Evolutionary conservation across 331 rosid species (phyloP).

Genomic region (Pyracantha coccinea): DNA sequence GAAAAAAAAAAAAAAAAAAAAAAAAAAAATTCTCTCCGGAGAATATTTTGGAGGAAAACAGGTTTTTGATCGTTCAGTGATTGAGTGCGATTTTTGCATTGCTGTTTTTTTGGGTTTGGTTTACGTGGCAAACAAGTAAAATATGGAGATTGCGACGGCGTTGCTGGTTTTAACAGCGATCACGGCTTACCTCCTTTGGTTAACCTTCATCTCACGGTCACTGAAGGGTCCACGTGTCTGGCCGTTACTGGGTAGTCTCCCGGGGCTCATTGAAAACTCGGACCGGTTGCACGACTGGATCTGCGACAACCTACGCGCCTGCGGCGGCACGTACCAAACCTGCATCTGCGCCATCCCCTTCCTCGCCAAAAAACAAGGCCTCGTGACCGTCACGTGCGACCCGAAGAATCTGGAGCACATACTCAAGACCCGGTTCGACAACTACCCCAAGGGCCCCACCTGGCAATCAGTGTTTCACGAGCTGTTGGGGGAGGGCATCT

Average conservation of each 20-base stretch:
- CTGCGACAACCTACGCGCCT: slow-evolving; percentile 79
- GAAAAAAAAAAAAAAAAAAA: not conserved
- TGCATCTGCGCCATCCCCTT: slow-evolving; percentile 89
- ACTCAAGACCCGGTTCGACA: slow-evolving; percentile 75
- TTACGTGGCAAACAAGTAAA: not conserved
- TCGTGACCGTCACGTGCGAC: slow-evolving; percentile 97
- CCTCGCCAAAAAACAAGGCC: slow-evolving; percentile 75
- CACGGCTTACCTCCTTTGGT: slow-evolving; percentile 67
- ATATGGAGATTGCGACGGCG: slow-evolving; percentile 66
- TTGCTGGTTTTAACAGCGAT: slow-evolving; percentile 63
- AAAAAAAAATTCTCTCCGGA: not conserved
- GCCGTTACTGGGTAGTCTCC: slow-evolving; percentile 84
- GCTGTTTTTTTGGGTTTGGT: not conserved
- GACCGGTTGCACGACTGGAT: slow-evolving; percentile 96
- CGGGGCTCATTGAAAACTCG: slow-evolving; percentile 67
- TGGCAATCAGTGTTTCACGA: slow-evolving; percentile 94
- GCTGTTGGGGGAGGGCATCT: slow-evolving; percentile 75
- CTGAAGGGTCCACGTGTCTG: slow-evolving; percentile 85
- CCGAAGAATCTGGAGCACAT: slow-evolving; percentile 84
- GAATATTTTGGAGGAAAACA: not conserved
- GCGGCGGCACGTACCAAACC: slow-evolving; percentile 96
- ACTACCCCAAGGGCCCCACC: slow-evolving; percentile 86
- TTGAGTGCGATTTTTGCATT: not conserved
- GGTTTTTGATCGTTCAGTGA: not conserved
- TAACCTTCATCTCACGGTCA: slow-evolving; percentile 84